Base-by-base conservation (phyloP, 2,329 filamentous ascomycete species). In the Mycocentrospora acerina region DNA sequence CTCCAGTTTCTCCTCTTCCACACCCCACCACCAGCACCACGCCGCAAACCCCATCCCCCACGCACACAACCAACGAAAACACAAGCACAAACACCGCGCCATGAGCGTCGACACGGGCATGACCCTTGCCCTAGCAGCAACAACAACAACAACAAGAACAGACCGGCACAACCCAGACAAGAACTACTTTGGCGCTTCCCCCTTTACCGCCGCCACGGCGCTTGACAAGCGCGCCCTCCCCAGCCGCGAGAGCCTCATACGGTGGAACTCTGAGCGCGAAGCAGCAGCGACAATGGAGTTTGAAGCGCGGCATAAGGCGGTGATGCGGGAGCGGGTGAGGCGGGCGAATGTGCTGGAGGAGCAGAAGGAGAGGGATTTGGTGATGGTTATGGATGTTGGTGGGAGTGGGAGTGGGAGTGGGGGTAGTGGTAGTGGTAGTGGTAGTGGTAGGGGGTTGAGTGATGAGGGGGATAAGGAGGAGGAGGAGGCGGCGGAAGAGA, bases 321-420 rank as follows among this genome's bases (percentile, higher is more conserved):
- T 41, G 24, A 49, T 60, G 26, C 45, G 46, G 22, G 58, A 61
- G 37, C 39, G 55, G 14, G 58, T 63, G 4, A 43, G 48, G 30
- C 42, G 54, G 12, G 61, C 57, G 17, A 62, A 64, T 39, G 56
- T 59, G 42, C 40, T 58, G 29, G 59, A 65, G 32, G n/a, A n/a
- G n/a, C n/a, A n/a, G n/a, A n/a, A n/a, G n/a, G n/a, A n/a, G n/a
- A n/a, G n/a, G n/a, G n/a, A n/a, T n/a, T n/a, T n/a, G n/a, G n/a
- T n/a, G n/a, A n/a, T n/a, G n/a, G n/a, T n/a, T n/a, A n/a, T n/a
- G n/a, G n/a, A n/a, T n/a, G n/a, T n/a, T n/a, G n/a, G n/a, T n/a
- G n/a, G n/a, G n/a, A n/a, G n/a, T n/a, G n/a, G n/a, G n/a, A n/a
- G n/a, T n/a, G n/a, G n/a, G n/a, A n/a, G n/a, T n/a, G n/a, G n/a